phyloP scores from a whole-genome alignment of 2,329 filamentous ascomycete genomes.

The Aspergillus sp. region DNA sequence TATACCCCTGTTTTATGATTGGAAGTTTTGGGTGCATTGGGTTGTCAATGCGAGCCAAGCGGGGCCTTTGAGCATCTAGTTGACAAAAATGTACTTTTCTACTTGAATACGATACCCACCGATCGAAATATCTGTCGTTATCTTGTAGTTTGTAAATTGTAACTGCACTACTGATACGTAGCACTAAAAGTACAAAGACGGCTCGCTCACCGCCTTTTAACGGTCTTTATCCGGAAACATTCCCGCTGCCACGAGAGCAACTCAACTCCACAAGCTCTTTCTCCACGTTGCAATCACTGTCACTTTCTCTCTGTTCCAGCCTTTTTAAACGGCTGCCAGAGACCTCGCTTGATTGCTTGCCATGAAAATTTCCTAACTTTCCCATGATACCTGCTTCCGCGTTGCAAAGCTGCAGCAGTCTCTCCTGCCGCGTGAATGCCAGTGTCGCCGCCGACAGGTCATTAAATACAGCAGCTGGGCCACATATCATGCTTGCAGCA shows the following conservation, averaged over 20 bases:
- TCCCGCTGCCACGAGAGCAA: not conserved
- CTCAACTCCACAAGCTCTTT: not conserved
- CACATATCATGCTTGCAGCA: not conserved
- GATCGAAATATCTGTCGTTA: not conserved
- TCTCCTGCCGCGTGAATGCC: not conserved
- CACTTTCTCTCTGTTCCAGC: not conserved
- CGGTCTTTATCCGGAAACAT: not conserved
- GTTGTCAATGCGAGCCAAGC: slow-evolving; percentile 2
- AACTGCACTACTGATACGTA: not conserved
- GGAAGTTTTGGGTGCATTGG: slow-evolving; percentile 2
- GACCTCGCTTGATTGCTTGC: not conserved
- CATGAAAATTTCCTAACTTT: not conserved
- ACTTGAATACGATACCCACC: not conserved
- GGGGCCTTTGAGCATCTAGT: slow-evolving; percentile 4
- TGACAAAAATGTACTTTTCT: slow-evolving; percentile 5
- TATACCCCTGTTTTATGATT: slow-evolving; percentile 12
- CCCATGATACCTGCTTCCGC: not conserved
- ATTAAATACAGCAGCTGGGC: not conserved
- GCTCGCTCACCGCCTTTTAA: slow-evolving; percentile 8
- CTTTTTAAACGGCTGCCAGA: not conserved
- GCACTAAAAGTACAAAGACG: not conserved
- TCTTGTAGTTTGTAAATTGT: not conserved
- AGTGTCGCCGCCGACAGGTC: slow-evolving; percentile 3
- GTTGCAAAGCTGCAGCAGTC: slow-evolving; percentile 3
- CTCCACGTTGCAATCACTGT: not conserved